Base-by-base conservation (phyloP, 345 rosid genomes). In the Rhodamnia argentea region DNA sequence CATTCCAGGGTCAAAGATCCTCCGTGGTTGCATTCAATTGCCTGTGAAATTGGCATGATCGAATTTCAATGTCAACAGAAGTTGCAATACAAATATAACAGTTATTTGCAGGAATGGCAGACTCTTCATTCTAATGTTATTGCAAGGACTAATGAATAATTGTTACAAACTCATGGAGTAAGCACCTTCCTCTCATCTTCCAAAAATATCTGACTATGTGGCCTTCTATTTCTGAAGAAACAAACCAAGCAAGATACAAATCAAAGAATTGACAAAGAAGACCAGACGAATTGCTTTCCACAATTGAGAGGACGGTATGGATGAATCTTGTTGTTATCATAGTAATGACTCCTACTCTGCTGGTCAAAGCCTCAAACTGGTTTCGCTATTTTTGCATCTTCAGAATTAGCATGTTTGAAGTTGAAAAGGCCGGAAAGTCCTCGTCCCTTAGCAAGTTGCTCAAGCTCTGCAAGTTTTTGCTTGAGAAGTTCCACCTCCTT, bases 371-470 rank as follows among this genome's bases (percentile, higher is more conserved):
- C 76, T 92, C 89, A 94, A 84, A 81, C 87, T 84, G 94, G 87
- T 84, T 91, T 91, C 14, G 85, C 86, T 83, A 87, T 70, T 83
- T 91, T 89, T 32, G 18, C 86, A 29, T 88, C 87, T 44, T 89
- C 90, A 3, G 86, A 52, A 5, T 81, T 70, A n/a, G 89, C 88
- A 55, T 87, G 92, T 88, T 89, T 94, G 82, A 94, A 83, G 88
- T 91, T 90, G 87, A 95, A 90, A 24, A 92, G 24, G 82, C 98
- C 98, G 16, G 90, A 62, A 64, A 96, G 94, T 62, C 99, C 98
- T 29, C 89, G 92, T 83, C 89, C 85, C 85, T 85, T 93, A 13
- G 99, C 95, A 44, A 94, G 98, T 85, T 93, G 90, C 92, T 95
- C 99, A 82, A 97, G 85, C 89, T 96, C 98, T 62, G 85, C 91